phyloP scores from a whole-genome alignment of 225 moss, liverwort and hornwort species.

The Thuidium tamariscinum region DNA sequence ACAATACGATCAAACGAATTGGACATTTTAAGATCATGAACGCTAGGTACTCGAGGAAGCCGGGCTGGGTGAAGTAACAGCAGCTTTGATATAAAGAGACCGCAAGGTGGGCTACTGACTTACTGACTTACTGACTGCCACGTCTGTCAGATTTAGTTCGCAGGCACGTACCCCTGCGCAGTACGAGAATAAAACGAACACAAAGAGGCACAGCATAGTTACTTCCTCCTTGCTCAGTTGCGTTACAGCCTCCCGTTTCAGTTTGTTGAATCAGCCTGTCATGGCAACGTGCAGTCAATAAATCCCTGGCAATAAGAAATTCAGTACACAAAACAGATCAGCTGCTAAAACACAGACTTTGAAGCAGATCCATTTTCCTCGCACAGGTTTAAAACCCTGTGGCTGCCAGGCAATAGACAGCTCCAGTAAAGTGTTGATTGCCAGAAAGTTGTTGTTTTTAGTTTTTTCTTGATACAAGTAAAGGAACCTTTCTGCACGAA shows the following conservation, averaged over 20 bases:
- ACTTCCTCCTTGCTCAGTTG: background rate
- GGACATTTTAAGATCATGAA: background rate
- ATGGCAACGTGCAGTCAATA: conserved; percentile 8
- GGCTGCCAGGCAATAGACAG: background rate
- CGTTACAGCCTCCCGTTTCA: background rate
- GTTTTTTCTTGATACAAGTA: too few relatives aligned
- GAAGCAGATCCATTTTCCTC: background rate
- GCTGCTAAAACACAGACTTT: background rate
- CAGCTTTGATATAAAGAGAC: conserved; percentile 14
- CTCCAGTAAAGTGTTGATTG: background rate
- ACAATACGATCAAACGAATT: background rate
- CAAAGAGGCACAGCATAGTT: background rate
- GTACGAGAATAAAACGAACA: background rate
- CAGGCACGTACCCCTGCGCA: conserved; percentile 8
- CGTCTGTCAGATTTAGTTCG: background rate
- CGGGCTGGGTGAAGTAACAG: background rate
- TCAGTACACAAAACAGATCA: background rate
- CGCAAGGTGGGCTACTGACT: background rate
- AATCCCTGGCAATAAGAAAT: background rate
- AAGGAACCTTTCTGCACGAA: too few relatives aligned
- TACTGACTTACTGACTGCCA: background rate
- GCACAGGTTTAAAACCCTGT: background rate
- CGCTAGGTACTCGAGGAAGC: background rate
- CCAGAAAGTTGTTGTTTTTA: background rate
- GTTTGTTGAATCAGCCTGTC: conserved; percentile 12